These are phyloP conservation scores for Sporobolomyces phaffii DNA, from an alignment of 768 basidiomycete genomes.

Conservation along the genomic window DNA sequence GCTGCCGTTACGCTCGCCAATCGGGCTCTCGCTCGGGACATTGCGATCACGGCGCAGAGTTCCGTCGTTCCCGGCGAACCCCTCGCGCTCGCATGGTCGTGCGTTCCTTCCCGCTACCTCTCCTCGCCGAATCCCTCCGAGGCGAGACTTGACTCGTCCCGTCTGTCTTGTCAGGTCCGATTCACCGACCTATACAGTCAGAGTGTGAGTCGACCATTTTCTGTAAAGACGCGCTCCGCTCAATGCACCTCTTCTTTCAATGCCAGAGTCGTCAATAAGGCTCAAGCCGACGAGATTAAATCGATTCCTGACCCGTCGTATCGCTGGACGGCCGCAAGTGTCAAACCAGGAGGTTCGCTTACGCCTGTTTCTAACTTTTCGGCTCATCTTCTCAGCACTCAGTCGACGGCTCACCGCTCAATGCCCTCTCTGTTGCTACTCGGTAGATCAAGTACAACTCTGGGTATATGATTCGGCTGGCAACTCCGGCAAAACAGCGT, in stretches of 20 bases:
- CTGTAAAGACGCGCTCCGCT: background rate
- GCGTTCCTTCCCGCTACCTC: background rate
- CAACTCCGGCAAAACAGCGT: background rate
- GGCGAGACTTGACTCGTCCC: background rate
- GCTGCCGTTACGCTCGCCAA: background rate
- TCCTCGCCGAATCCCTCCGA: background rate
- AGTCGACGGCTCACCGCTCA: too few species aligned
- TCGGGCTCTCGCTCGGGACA: background rate
- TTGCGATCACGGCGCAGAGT: background rate
- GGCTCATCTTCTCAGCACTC: background rate
- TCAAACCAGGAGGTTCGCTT: background rate
- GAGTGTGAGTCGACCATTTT: background rate
- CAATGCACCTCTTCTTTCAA: background rate
- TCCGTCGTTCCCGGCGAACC: background rate
- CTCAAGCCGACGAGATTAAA: background rate
- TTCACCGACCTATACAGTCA: background rate
- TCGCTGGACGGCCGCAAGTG: background rate
- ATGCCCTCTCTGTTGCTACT: background rate
- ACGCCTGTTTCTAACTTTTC: background rate
- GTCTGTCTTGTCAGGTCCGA: too few species aligned
- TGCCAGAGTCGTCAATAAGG: background rate
- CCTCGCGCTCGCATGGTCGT: background rate
- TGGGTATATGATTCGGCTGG: conserved; percentile 5
- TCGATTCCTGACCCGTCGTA: background rate
- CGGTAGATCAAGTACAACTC: conserved; percentile 3